A percentile compares a stretch with the other conserved stretches of the same genome.
These are phyloP conservation scores for Erysimum cheiri DNA, from an alignment of 441 rosid genomes.

Conservation along the genomic window DNA sequence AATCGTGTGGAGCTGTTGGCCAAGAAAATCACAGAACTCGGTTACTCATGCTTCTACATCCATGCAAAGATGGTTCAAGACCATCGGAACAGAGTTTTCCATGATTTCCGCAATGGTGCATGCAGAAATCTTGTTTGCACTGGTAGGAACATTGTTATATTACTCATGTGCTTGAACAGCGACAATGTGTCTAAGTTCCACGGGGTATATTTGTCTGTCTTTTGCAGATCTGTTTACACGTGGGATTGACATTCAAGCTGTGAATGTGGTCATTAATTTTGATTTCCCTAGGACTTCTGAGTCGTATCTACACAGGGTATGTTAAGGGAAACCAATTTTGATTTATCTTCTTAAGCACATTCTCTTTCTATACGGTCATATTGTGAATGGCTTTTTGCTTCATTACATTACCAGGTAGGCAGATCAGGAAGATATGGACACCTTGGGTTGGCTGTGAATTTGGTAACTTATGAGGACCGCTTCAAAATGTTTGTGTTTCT, in stretches of 20 bases:
- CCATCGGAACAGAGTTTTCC: constrained; percentile 94
- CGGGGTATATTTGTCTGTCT: constrained; percentile 50
- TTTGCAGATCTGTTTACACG: constrained; percentile 84
- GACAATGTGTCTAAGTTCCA: constrained; percentile 13
- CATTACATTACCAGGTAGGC: constrained; percentile 62
- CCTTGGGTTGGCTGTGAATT: constrained; percentile 92
- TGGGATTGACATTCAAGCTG: constrained; percentile 97
- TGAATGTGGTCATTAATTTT: constrained; percentile 88
- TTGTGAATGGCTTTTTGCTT: constrained; percentile 12
- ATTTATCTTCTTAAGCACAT: constrained; percentile 1
- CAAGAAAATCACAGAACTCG: constrained; percentile 94
- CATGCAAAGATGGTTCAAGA: constrained; percentile 96
- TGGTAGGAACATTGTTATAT: constrained; percentile 70
- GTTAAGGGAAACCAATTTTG: constrained; percentile 14
- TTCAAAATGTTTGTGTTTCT: constrained; percentile 68
- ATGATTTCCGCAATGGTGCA: constrained; percentile 96
- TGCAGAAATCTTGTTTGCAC: constrained; percentile 96
- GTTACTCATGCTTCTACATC: constrained; percentile 90
- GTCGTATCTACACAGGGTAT: constrained; percentile 93
- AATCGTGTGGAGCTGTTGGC: constrained; percentile 91
- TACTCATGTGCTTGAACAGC: constrained; percentile 24
- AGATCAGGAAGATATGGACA: constrained; percentile 94
- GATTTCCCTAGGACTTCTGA: constrained; percentile 91
- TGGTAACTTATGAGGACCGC: constrained; percentile 94
- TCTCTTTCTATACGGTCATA: neutral